Base-by-base conservation (phyloP, 2,329 filamentous ascomycete species). In the Aspergillus uvarum region DNA sequence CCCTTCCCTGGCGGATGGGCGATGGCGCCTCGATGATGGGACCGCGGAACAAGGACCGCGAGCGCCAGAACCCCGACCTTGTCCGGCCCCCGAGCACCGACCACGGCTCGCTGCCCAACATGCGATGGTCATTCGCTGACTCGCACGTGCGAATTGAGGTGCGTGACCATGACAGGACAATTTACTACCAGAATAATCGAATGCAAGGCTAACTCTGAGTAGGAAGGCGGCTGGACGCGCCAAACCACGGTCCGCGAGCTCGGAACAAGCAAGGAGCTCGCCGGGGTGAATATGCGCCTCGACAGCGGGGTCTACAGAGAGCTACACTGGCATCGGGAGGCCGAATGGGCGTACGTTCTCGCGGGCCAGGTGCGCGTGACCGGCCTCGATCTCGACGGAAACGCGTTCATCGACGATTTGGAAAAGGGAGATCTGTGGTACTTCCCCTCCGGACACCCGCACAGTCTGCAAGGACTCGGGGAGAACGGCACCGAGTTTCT, bases 1-100 rank as follows among this genome's bases (percentile, higher is more conserved):
- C 56, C 48, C 35, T 58, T 19, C 56, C 56, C 26, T 58, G 56
- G 56, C 56, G 56, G 47, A 58, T 51, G 48, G 49, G 56, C 35
- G 56, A 58, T 10, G 56, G 56, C 11, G 56, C 56, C 49, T 52
- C 49, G 10, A 16, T 58, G 32, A 51, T 51, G 48, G 56, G 56
- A 10, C 56, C 56, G 6, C 56, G 56, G 2, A 58, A 58, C 49
- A 58, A 58, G 42, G 56, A 58, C 26, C 56, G 56, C 19, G 56
- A 58, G 49, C 56, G 56, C 56, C 56, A 58, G 49, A 58, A 58
- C 26, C 56, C 56, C 5, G 56, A 58, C 14, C 44, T 58, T 22
- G n/a, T 58, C 4, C 56, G 56, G 5, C 56, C 56, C 10, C 56
- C 56, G 4, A 58, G 56, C 38, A 58, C 56, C 7, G 56, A 58